Base-by-base conservation (phyloP, 2,329 filamentous ascomycete genomes). In the Calonectria pteridis region DNA sequence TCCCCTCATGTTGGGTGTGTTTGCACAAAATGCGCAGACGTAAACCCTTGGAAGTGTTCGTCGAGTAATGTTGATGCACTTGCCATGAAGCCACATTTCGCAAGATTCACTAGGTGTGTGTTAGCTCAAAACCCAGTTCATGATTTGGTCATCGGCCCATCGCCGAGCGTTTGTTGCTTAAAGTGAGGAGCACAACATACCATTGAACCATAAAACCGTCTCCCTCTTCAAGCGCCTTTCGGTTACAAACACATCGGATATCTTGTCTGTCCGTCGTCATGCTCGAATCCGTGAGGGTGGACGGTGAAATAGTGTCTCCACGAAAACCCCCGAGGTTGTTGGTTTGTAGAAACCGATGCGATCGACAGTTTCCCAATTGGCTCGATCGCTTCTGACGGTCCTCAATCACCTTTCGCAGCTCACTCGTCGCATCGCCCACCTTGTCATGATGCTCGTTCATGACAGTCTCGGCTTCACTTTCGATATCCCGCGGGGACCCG, bases 1-100 rank as follows among this genome's bases (percentile, higher is more conserved):
- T 37, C 86, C 87, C 29, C 88, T 86, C 80, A 88, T 86, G 73
- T 88, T 90, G 1, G 90, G 89, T 11, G 90, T 92, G 76, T 91
- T 89, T 26, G 89, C 89, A 79, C 91, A 93, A 74, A 91, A 93
- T 1, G 89, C 87, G 79, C 91, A 93, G 43, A 93, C 90, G 77
- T 93, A 93, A 6, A 93, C 89, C 16, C 87, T 86, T 6, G 91
- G 90, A 77, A 90, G 87, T n/a, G 87, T 88, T 71, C 88, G 86
- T 62, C 87, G 87, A 58, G 88, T 89, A 75, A 93, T 89, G 74
- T 91, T 91, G 77, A 92, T 87, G 80, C 91, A 93, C 71, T 86
- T 87, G n/a, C 89, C 90, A 80, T 93, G 91, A 35, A 93, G 88
- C 87, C 89, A 92, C 85, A 91, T 89, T 78, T 93, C 91, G 80